Percentiles rank a stretch among this genome's conserved stretches.
These are phyloP conservation scores for Curvularia verruculosa DNA, from an alignment of 2,329 filamentous ascomycete genomes.

Conservation along the genomic window DNA sequence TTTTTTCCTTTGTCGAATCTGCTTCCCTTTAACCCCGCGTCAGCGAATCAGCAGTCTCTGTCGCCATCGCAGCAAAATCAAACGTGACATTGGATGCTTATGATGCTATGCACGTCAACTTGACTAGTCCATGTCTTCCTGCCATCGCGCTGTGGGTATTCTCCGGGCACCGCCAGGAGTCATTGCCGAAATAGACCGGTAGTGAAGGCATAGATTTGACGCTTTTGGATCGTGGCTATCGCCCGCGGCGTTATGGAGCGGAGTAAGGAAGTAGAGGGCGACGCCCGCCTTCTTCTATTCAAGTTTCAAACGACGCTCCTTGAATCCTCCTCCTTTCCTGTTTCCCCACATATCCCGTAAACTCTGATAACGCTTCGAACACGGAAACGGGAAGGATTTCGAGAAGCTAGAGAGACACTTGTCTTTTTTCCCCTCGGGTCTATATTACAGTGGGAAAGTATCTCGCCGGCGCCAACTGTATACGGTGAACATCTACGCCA, in stretches of 20 bases:
- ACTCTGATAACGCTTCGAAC: too few relatives aligned
- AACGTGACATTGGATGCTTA: constrained; percentile 26
- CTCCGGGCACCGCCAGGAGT: neutral
- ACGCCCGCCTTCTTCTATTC: neutral
- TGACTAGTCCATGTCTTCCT: constrained; percentile 35
- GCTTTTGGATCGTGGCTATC: constrained; percentile 22
- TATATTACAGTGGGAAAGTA: neutral
- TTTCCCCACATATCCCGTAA: neutral
- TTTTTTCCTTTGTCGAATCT: neutral
- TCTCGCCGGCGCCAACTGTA: neutral
- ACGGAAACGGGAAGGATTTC: neutral
- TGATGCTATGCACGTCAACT: constrained; percentile 27
- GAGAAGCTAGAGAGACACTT: neutral
- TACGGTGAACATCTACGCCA: neutral
- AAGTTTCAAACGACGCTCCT: neutral
- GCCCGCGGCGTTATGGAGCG: neutral
- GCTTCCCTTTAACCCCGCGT: neutral
- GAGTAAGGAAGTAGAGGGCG: neutral
- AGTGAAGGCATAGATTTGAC: constrained; percentile 32
- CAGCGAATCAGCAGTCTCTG: neutral
- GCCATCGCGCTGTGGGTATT: constrained; percentile 24
- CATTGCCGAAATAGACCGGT: constrained; percentile 22
- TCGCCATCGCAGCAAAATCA: constrained; percentile 2
- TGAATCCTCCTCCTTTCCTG: neutral
- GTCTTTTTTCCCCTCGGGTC: neutral